Evolutionary conservation across 1,284 basidiomycete species (phyloP).

Genomic region (Heterobasidion occidentale): DNA sequence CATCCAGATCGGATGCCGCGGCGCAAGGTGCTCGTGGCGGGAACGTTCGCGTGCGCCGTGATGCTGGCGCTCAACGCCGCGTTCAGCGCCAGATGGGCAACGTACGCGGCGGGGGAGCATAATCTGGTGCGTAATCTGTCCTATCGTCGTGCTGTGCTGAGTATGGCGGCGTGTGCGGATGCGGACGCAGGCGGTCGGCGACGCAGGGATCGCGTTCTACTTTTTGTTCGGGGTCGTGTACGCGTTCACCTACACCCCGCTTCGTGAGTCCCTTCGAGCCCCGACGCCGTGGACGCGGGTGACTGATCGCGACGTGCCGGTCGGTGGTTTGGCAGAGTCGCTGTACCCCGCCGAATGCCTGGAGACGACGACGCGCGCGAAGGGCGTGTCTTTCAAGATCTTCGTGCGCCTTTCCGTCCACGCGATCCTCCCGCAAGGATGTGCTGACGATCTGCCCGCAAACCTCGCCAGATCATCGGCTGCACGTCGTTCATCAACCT

Average conservation of each 20-base stretch:
- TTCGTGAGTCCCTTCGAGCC: too few species aligned
- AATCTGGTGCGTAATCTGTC: not conserved
- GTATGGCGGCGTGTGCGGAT: conserved; percentile 10
- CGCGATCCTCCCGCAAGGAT: not conserved
- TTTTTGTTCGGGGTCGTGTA: conserved; percentile 13
- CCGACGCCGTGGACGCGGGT: too few species aligned
- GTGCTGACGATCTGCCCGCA: not conserved
- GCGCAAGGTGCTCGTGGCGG: conserved; percentile 17
- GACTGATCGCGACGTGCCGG: too few species aligned
- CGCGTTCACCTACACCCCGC: conserved; percentile 9
- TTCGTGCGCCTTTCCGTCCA: conserved; percentile 18
- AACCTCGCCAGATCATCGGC: conserved; percentile 8
- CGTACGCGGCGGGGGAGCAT: conserved; percentile 6
- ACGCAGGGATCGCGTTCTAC: conserved; percentile 16
- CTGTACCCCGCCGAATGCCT: conserved; percentile 29
- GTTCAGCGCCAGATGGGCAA: conserved; percentile 19
- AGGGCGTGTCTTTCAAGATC: conserved; percentile 27
- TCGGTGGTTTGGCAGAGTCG: too few species aligned
- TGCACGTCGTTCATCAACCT: conserved; percentile 21
- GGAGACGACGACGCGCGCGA: conserved; percentile 27
- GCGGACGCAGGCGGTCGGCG: conserved; percentile 17
- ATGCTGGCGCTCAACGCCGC: conserved; percentile 20
- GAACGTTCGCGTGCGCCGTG: conserved; percentile 17
- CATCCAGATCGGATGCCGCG: conserved; percentile 15
- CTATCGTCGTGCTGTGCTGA: not conserved